A percentile compares a stretch with the other conserved stretches of the same genome.
Conservation (phyloP, 176 grass and related monocot species). For the Eleusine coracana region DNA sequence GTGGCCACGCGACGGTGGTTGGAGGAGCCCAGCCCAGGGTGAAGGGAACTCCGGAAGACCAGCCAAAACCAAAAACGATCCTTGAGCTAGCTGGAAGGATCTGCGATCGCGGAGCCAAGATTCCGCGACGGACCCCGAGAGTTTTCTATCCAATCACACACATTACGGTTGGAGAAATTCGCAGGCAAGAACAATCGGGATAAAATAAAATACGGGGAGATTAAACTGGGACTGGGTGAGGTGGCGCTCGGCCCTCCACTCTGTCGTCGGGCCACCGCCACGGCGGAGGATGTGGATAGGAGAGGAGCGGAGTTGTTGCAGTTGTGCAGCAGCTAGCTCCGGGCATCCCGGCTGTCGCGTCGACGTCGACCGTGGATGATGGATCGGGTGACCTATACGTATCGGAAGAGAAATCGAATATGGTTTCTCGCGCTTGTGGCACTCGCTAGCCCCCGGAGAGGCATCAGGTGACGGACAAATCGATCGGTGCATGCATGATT, state of each 20-base stretch:
- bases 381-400: no score
- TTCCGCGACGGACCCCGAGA: background rate
- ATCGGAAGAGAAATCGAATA: constrained; percentile 17
- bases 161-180: background rate
- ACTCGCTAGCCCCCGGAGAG: background rate
- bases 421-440: background rate
- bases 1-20: background rate
- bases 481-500: background rate
- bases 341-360: background rate
- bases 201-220: background rate
- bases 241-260: constrained; percentile 17
- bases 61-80: no score
- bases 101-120: background rate
- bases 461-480: background rate
- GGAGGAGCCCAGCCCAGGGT: background rate
- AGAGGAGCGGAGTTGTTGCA: background rate
- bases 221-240: background rate
- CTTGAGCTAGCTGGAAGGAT: background rate
- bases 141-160: background rate
- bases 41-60: background rate
- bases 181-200: background rate
- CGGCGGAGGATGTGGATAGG: background rate
- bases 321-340: background rate
- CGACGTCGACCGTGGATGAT: background rate
- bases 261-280: background rate